Evolutionary conservation across 2,329 filamentous ascomycete species (phyloP).

Genomic region (Spiromastix sp.): DNA sequence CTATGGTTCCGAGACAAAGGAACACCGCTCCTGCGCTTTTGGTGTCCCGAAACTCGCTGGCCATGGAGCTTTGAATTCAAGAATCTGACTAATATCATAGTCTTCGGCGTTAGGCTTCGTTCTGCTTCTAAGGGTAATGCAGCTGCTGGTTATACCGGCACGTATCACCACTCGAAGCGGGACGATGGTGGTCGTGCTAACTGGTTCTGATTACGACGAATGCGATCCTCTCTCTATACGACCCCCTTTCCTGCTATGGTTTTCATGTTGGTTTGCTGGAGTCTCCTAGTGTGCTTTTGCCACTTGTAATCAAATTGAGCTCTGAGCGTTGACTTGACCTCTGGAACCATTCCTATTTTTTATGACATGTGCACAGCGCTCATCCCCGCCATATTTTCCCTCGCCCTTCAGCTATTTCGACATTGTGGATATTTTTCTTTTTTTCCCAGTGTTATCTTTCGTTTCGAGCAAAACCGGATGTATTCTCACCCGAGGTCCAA

Average conservation of each 20-base stretch:
- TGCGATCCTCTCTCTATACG: constrained; percentile 15
- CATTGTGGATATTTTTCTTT: constrained; percentile 12
- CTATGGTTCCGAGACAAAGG: constrained; percentile 76
- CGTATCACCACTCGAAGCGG: constrained; percentile 42
- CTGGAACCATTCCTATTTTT: constrained; percentile 12
- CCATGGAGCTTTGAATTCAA: constrained; percentile 63
- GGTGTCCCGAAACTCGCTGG: constrained; percentile 67
- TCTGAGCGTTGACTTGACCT: constrained; percentile 8
- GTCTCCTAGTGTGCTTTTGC: constrained; percentile 7
- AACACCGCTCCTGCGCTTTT: constrained; percentile 73
- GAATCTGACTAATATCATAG: constrained; percentile 71
- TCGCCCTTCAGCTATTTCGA: constrained; percentile 6
- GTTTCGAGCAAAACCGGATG: no score
- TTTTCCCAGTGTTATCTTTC: no score
- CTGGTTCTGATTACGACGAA: constrained; percentile 34
- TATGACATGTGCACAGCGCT: constrained; percentile 9
- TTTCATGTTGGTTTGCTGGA: constrained; percentile 4
- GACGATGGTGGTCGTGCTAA: constrained; percentile 42
- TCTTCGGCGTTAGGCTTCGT: constrained; percentile 77
- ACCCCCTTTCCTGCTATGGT: constrained; percentile 2
- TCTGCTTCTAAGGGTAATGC: constrained; percentile 65
- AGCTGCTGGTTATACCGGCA: constrained; percentile 30
- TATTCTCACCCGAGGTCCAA: no score
- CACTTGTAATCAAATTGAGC: constrained; percentile 4
- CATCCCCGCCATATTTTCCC: constrained; percentile 7